Conservation (phyloP, 2,329 filamentous ascomycete species). For the Epichloe gansuensis region DNA sequence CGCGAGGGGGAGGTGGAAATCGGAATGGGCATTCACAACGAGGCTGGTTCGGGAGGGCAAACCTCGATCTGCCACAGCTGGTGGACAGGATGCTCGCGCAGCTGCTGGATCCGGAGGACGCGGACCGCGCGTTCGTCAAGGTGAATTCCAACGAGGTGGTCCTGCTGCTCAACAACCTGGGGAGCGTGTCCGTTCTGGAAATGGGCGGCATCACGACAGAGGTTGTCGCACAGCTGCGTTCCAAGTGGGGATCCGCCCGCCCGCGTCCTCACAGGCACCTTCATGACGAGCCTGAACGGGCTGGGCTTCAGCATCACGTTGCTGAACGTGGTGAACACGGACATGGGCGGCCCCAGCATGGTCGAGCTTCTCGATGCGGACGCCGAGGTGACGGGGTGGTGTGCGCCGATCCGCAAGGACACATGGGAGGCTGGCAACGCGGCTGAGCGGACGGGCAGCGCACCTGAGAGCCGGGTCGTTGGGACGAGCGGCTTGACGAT, state of each 20-base stretch:
- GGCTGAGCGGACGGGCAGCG: constrained; percentile 30
- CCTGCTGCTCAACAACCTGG: constrained; percentile 63
- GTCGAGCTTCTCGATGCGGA: constrained; percentile 59
- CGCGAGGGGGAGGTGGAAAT: constrained; percentile 44
- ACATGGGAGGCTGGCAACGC: constrained; percentile 51
- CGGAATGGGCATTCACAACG: constrained; percentile 72
- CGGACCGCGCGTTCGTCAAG: constrained; percentile 57
- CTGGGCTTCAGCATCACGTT: constrained; percentile 64
- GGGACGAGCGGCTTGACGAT: constrained; percentile 38
- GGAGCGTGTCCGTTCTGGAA: constrained; percentile 60
- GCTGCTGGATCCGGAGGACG: constrained; percentile 52
- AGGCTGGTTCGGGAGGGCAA: constrained; percentile 43
- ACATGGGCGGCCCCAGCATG: constrained; percentile 48
- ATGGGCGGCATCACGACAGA: constrained; percentile 60
- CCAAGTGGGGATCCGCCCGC: constrained; percentile 50
- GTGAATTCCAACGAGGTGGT: constrained; percentile 53
- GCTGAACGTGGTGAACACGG: constrained; percentile 49
- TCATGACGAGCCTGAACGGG: constrained; percentile 69
- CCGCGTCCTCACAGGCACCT: constrained; percentile 56
- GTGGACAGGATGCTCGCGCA: constrained; percentile 57
- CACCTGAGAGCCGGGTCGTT: constrained; percentile 19
- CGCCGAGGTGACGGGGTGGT: constrained; percentile 59
- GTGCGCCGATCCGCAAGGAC: constrained; percentile 46
- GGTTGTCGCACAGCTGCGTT: constrained; percentile 49
- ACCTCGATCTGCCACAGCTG: constrained; percentile 39